A percentile compares a stretch with the other conserved stretches of the same genome.
These are phyloP conservation scores for Coniella lustricola DNA, from an alignment of 2,329 filamentous ascomycete species.

Conservation along the genomic window DNA sequence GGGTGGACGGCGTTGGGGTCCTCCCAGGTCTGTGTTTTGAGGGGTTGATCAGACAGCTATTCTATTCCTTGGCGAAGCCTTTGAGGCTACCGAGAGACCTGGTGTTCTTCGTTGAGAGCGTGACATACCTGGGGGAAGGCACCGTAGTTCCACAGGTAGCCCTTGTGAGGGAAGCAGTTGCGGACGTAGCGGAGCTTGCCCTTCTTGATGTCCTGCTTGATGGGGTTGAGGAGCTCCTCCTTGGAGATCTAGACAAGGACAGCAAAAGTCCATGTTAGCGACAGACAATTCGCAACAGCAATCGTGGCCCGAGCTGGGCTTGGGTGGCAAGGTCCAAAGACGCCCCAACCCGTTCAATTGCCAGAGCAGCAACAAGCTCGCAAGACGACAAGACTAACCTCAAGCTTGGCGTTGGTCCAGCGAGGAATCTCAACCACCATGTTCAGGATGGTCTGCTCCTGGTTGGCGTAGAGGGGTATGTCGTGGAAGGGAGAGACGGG, in stretches of 20 bases:
- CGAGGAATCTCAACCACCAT: slow-evolving; percentile 99
- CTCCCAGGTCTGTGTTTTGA: slow-evolving; percentile 85
- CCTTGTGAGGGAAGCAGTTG: slow-evolving; percentile 99
- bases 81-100: not conserved
- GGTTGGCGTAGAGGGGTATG: slow-evolving; percentile 94
- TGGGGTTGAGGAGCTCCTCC: slow-evolving; percentile 95
- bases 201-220: slow-evolving; percentile 99
- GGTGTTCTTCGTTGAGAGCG: not conserved
- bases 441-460: slow-evolving; percentile 93
- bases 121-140: slow-evolving; percentile 85
- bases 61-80: not conserved
- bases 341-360: too few relatives aligned
- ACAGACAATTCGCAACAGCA: too few relatives aligned
- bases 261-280: not conserved
- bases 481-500: slow-evolving; percentile 97
- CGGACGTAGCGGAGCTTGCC: slow-evolving; percentile 98
- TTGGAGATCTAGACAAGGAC: slow-evolving; percentile 72
- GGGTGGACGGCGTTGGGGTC: slow-evolving; percentile 94
- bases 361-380: too few relatives aligned
- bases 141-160: slow-evolving; percentile 99
- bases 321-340: too few relatives aligned
- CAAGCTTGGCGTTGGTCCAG: slow-evolving; percentile 99
- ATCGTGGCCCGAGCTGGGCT: too few relatives aligned
- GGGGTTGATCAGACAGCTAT: slow-evolving; percentile 12
- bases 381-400: slow-evolving; percentile 69